These are phyloP conservation scores for Albugo laibachii DNA, from an alignment of 352 stramenopile genomes.

Conservation along the genomic window DNA sequence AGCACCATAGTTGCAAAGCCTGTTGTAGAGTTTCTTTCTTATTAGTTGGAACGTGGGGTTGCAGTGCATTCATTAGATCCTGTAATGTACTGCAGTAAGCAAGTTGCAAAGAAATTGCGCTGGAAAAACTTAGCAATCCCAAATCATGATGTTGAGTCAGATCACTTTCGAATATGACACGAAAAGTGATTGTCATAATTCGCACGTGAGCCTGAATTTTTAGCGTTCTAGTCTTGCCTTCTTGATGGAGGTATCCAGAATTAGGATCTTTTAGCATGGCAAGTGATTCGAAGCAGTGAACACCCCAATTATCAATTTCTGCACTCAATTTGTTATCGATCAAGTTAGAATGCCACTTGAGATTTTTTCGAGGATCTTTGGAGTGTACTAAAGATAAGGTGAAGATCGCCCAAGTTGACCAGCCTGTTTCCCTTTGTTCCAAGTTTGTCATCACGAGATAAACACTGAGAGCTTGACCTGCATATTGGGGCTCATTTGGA, in stretches of 20 bases:
- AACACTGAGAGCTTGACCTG: conserved; percentile 38
- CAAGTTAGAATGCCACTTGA: conserved; percentile 68
- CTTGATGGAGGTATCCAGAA: conserved; percentile 25
- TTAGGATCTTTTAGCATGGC: conserved; percentile 25
- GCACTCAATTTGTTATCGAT: conserved; percentile 67
- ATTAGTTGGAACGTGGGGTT: conserved; percentile 6
- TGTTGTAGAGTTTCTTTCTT: too few species aligned
- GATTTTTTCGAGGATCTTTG: conserved; percentile 15
- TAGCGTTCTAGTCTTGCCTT: conserved; percentile 12
- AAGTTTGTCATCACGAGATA: conserved; percentile 68
- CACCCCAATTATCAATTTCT: conserved; percentile 60
- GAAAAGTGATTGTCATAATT: conserved; percentile 64
- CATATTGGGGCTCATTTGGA: conserved; percentile 51
- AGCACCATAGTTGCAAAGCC: conserved; percentile 39
- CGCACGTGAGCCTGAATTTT: conserved; percentile 41
- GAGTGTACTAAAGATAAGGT: conserved; percentile 44
- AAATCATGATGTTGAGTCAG: conserved; percentile 26
- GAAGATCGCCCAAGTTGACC: conserved; percentile 65
- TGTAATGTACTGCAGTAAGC: conserved; percentile 46
- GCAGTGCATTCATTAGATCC: conserved; percentile 25
- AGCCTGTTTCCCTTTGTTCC: conserved; percentile 21
- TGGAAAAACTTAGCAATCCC: conserved; percentile 29
- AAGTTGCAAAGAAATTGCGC: conserved; percentile 24
- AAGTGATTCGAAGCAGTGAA: conserved; percentile 49
- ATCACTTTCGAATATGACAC: conserved; percentile 36